Evolutionary conservation across 306 rosid genomes (phyloP), one percentile per base, ranked within the genome.

Genomic region (Glycine soja): DNA sequence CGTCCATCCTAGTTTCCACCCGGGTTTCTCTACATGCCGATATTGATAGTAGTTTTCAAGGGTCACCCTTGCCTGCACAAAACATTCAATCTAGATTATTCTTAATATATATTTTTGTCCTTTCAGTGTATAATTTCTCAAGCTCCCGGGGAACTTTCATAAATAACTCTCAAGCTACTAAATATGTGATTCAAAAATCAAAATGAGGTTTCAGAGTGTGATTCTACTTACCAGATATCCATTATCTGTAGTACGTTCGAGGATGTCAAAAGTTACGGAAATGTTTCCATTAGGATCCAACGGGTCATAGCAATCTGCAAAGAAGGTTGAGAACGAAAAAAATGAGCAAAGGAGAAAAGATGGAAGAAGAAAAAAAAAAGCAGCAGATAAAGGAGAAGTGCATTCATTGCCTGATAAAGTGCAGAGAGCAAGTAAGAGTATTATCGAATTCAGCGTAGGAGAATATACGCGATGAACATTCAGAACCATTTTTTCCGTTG

Each of bases 291-390:
- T 82, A 76, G 97, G 90, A 79, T 94, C 97, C 91, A 92, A 82
- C 3, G 91, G 97, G 82, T 90, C 97, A 79, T 87, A 88, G 86
- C 97, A 92, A 81, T 92, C 98, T 94, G 90, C 90, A 87, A 46
- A 83, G 67, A 52, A 83, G 70, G 78, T 58, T 47, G 56, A 51
- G 70, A 63, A 51, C 46, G 19, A 46, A 53, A 45, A 70, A 51
- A 52, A 6, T 32, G 32, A 72, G 76, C 14, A 63, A 42, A 53
- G 11, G 63, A 38, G 43, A 38, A 38, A 38, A 38, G 1, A 63
- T 6, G 12, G 18, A 9, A 19, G 9, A 2, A 43, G 64, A 24
- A 24, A 1, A 75, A 89, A 14, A 63, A 78, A 43, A 71, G 68
- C 40, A 54, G 36, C 6, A 77, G 2, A 79, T 19, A 73, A 56